Base-by-base conservation (phyloP, 768 basidiomycete genomes). In the Clavulina sp. region DNA sequence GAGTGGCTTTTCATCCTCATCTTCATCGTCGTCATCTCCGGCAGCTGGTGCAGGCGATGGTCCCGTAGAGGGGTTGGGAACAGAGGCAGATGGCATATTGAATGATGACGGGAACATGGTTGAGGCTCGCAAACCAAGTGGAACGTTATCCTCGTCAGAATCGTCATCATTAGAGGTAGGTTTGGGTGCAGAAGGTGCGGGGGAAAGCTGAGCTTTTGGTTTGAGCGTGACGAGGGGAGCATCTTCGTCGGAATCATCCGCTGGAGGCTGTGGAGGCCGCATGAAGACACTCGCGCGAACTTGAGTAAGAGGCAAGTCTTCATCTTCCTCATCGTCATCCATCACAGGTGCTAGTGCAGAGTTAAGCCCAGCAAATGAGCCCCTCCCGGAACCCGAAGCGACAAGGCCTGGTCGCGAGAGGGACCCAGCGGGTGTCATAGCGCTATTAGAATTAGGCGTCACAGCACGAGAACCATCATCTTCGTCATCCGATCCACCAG, bases 271-370 rank as follows among this genome's bases (percentile, higher is more conserved):
- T 57, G 59, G 60, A 54, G 60, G 55, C 32, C 58, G 52, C 53
- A 53, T 59, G 43, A 59, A 61, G 32, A 65, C 58, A 6, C 64
- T 66, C 24, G 63, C 34, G 52, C 67, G 44, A 77, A 73, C 53
- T 2, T 74, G 75, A 24, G 77, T 75, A 5, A 89, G 69, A 2
- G 87, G 87, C 40, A 86, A 57, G 65, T 89, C 85, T 57, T 88
- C 85, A 50, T 85, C 85, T 55, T 81, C 83, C 55, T 78, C 76
- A 19, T 72, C 72, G 48, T 70, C 73, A 18, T 43, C 43, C 5
- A 26, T 32, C 5, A 34, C 41, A 24, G 43, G 52, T 4, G 52
- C 50, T 26, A 54, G 49, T 7, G 38, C 46, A 40, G 57, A 46
- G 28, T 34, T 31, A 16, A 19, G 4, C 9, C 55, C 55, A 23